phyloP scores from a whole-genome alignment of 2,329 filamentous ascomycete species.

The Trichocomaceae sp. region DNA sequence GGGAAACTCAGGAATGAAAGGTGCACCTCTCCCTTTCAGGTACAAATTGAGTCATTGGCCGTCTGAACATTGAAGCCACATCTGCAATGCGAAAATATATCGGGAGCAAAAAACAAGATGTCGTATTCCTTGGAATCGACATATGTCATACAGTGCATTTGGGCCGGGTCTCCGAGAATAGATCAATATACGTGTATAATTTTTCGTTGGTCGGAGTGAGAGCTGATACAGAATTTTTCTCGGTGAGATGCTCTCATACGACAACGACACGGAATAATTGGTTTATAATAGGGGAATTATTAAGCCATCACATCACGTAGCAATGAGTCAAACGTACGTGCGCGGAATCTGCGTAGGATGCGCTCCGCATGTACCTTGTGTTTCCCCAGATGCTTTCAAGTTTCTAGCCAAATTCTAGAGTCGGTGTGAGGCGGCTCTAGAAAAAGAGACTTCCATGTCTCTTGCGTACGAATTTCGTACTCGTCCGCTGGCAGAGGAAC shows the following conservation, averaged over 20 bases:
- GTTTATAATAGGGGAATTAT: no score
- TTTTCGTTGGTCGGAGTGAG: neutral
- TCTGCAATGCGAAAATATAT: constrained; percentile 4
- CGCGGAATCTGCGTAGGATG: neutral
- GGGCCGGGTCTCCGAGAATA: neutral
- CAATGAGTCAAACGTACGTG: neutral
- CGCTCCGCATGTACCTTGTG: no score
- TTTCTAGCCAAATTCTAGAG: neutral
- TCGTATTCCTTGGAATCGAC: neutral
- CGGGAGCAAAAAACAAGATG: neutral
- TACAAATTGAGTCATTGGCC: neutral
- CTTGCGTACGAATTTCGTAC: no score
- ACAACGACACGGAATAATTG: neutral
- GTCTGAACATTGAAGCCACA: neutral
- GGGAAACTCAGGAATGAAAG: constrained; percentile 7
- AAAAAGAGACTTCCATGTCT: no score
- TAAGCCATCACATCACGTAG: neutral
- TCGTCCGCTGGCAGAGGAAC: no score
- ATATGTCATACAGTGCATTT: neutral
- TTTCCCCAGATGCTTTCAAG: neutral
- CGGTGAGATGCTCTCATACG: neutral
- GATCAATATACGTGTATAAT: neutral
- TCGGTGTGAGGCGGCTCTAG: neutral
- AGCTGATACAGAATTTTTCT: neutral
- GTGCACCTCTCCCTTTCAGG: constrained; percentile 5